phyloP scores from a whole-genome alignment of 768 basidiomycete genomes.

The Pleurotus giganteus region DNA sequence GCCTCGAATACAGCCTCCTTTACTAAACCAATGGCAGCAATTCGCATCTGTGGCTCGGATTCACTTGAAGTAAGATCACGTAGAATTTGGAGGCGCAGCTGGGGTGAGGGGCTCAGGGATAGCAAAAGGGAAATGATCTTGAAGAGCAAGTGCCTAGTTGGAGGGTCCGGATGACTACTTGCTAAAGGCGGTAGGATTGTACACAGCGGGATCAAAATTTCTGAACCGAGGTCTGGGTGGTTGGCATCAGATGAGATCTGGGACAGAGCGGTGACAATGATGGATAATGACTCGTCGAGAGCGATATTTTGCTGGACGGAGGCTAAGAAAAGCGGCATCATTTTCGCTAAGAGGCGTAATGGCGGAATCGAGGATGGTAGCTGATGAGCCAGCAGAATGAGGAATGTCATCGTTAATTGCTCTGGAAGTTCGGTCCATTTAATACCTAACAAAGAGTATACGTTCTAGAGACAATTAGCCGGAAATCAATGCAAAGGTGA shows the following conservation, averaged over 20 bases:
- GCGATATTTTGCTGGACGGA: conserved; percentile 52
- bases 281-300: conserved; percentile 59
- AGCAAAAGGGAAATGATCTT: conserved; percentile 57
- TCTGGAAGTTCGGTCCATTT: conserved; percentile 12
- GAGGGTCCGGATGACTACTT: conserved; percentile 59
- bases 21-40: conserved; percentile 64
- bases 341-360: conserved; percentile 22
- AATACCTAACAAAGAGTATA: conserved; percentile 33
- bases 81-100: conserved; percentile 52
- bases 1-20: conserved; percentile 65
- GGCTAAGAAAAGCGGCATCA: conserved; percentile 42
- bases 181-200: conserved; percentile 53
- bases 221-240: conserved; percentile 32
- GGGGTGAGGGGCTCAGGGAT: conserved; percentile 37
- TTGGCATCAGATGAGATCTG: conserved; percentile 16
- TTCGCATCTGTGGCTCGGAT: conserved; percentile 64
- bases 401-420: conserved; percentile 27
- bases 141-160: conserved; percentile 57
- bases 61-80: conserved; percentile 47
- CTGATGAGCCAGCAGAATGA: conserved; percentile 37
- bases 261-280: conserved; percentile 43
- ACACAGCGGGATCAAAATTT: conserved; percentile 46
- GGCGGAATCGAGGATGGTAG: conserved; percentile 13
- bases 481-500: neutral
- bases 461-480: conserved; percentile 24